Evolutionary conservation across 2,329 filamentous ascomycete genomes (phyloP).

Genomic region (Diaporthe aspalathi): DNA sequence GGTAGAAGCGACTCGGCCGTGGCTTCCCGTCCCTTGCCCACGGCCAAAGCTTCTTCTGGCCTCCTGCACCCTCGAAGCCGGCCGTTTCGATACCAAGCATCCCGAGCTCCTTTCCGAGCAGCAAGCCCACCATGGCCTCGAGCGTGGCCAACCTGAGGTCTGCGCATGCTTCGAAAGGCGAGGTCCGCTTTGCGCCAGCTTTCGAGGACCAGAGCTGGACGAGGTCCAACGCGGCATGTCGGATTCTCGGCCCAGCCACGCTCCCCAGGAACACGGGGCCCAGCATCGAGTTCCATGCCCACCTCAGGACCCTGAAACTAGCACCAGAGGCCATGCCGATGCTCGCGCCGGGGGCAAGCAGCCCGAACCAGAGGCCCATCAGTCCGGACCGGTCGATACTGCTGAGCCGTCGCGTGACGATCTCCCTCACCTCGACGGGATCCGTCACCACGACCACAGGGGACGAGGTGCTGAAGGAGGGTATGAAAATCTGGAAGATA

Average conservation of each 20-base stretch:
- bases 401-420: conserved; percentile 7
- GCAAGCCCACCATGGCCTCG: conserved; percentile 8
- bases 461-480: conserved; percentile 2
- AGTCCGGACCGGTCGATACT: conserved; percentile 14
- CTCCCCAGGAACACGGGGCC: not conserved
- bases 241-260: conserved; percentile 11
- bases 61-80: not conserved
- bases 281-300: conserved; percentile 10
- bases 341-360: conserved; percentile 5
- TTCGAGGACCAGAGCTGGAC: conserved; percentile 4
- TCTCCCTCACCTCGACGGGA: not conserved
- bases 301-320: conserved; percentile 11
- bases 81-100: not conserved
- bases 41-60: not conserved
- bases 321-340: not conserved
- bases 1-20: conserved; percentile 2
- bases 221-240: not conserved
- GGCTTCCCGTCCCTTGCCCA: too few species aligned
- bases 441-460: conserved; percentile 12
- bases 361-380: conserved; percentile 18
- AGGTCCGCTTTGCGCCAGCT: too few species aligned
- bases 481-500: conserved; percentile 10
- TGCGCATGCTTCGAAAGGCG: not conserved
- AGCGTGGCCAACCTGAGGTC: conserved; percentile 10
- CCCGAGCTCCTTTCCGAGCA: not conserved